Evolutionary conservation across 2,329 filamentous ascomycete species (phyloP).

Genomic region (Fusarium nodosum): DNA sequence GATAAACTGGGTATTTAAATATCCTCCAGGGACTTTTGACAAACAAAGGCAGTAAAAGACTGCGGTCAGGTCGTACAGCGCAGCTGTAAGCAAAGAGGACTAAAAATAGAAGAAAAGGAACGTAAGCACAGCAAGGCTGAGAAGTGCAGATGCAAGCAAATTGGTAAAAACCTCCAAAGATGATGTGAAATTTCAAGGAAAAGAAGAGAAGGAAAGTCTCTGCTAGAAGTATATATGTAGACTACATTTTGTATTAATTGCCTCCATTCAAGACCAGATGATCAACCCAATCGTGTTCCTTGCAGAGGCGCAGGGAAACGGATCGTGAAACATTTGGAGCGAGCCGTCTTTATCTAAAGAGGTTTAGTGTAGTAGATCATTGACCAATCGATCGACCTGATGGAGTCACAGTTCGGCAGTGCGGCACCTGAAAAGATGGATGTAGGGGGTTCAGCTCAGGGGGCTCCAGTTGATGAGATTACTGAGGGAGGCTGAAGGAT

Average conservation of each 20-base stretch:
- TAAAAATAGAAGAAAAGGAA: conserved; percentile 14
- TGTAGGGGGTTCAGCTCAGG: conserved; percentile 1
- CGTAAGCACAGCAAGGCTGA: conserved; percentile 10
- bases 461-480: not conserved
- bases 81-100: conserved; percentile 9
- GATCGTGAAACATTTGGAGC: conserved; percentile 18
- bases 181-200: not conserved
- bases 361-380: not conserved
- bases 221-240: conserved; percentile 1
- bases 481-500: conserved; percentile 2
- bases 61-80: conserved; percentile 6
- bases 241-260: not conserved
- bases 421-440: conserved; percentile 12
- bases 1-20: conserved; percentile 4
- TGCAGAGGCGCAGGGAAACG: conserved; percentile 19
- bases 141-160: not conserved
- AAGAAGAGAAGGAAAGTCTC: not conserved
- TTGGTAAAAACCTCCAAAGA: not conserved
- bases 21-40: conserved; percentile 31
- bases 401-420: conserved; percentile 3
- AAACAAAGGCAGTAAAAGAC: conserved; percentile 6
- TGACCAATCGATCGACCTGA: conserved; percentile 21
- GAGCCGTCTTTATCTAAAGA: conserved; percentile 8
- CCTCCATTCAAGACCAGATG: not conserved
- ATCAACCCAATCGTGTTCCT: conserved; percentile 23